Conservation (phyloP, 768 basidiomycete genomes). For the Boletus reticulatus region DNA sequence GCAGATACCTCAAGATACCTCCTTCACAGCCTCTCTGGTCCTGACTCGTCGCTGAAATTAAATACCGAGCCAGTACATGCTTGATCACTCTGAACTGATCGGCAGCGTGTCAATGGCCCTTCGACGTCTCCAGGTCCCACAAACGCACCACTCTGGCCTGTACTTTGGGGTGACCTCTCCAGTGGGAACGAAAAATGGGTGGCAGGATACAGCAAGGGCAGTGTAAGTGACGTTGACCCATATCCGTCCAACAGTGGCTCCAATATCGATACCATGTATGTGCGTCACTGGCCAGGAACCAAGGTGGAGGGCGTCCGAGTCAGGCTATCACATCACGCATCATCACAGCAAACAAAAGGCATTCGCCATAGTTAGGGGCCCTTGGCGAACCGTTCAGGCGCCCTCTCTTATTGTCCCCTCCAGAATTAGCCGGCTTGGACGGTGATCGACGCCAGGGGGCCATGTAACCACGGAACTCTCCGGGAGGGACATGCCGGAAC, state of each 20-base stretch:
- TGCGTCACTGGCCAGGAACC: conserved; percentile 18
- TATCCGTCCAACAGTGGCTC: neutral
- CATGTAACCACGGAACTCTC: too few relatives aligned
- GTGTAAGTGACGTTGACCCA: neutral
- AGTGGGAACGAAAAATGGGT: neutral
- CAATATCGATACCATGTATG: conserved; percentile 8
- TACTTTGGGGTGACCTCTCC: too few relatives aligned
- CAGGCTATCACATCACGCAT: neutral
- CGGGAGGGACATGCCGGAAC: too few relatives aligned
- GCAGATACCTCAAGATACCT: conserved; percentile 19
- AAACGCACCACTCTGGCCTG: conserved; percentile 8
- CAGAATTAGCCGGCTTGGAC: too few relatives aligned
- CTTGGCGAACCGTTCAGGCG: neutral
- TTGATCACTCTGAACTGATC: conserved; percentile 9
- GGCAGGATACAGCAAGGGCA: neutral
- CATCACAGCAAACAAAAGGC: neutral
- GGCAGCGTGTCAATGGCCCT: conserved; percentile 2
- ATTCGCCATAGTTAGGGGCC: too few relatives aligned
- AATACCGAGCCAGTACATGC: conserved; percentile 18
- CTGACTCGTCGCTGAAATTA: conserved; percentile 13
- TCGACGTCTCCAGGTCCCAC: conserved; percentile 1
- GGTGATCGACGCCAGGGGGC: too few relatives aligned
- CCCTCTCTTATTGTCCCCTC: neutral
- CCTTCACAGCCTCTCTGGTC: conserved; percentile 10
- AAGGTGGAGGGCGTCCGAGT: neutral